These are phyloP conservation scores for Limnanthes douglasii DNA, from an alignment of 345 rosid species.

Conservation along the genomic window DNA sequence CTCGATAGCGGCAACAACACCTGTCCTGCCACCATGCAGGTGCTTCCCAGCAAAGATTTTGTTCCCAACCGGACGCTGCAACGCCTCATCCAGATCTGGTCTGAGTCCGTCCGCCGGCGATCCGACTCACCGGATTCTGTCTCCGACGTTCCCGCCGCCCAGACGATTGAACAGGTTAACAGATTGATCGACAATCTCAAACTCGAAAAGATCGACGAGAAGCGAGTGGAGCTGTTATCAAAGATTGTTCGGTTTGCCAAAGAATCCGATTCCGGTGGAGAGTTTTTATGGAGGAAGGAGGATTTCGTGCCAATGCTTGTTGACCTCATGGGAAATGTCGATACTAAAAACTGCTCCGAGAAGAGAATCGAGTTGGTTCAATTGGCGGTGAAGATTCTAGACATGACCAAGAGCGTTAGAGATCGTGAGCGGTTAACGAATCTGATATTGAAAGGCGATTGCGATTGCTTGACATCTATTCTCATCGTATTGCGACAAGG, in stretches of 20 bases:
- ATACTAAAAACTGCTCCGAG: conserved; percentile 4
- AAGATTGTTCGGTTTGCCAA: conserved; percentile 29
- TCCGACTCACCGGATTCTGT: conserved; percentile 8
- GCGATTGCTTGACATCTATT: conserved; percentile 26
- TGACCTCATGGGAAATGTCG: conserved; percentile 20
- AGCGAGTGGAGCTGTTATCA: conserved; percentile 10
- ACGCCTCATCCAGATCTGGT: conserved; percentile 81
- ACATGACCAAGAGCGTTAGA: conserved; percentile 16
- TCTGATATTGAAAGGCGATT: conserved; percentile 18
- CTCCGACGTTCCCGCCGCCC: conserved; percentile 5
- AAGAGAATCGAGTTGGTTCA: conserved; percentile 15
- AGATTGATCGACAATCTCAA: conserved; percentile 13
- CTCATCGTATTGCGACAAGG: conserved; percentile 31
- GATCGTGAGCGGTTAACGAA: conserved; percentile 22
- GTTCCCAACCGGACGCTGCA: conserved; percentile 75
- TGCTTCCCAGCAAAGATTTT: conserved; percentile 48
- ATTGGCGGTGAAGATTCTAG: conserved; percentile 32
- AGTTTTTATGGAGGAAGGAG: conserved; percentile 25
- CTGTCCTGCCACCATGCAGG: conserved; percentile 96
- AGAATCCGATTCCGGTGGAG: conserved; percentile 43
- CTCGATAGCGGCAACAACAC: conserved; percentile 79
- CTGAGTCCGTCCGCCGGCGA: conserved; percentile 26
- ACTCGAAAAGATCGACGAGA: conserved; percentile 1
- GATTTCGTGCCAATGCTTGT: conserved; percentile 39
- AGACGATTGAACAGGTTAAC: conserved; percentile 21